Evolutionary conservation across 2,329 filamentous ascomycete genomes (phyloP), one percentile per base, ranked within the genome.

Genomic region (Chrysoporthe austroafricana): DNA sequence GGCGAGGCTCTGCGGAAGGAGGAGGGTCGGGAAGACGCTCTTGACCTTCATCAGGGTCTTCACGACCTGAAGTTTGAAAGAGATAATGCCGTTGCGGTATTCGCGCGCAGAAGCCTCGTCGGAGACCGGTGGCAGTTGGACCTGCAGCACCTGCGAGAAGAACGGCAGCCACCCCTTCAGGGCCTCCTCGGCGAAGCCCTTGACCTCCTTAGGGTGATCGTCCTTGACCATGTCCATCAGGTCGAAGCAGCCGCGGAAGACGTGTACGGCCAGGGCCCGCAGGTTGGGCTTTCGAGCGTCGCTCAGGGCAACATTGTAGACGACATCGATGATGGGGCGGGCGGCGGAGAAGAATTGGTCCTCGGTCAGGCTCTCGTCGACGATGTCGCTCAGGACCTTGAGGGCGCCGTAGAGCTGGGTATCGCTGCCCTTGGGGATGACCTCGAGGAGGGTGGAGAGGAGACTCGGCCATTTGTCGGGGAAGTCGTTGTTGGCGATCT

Each of bases 191-290:
- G 95, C 94, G 77, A 99, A 99, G 1, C 85, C 86, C 79, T 93
- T 96, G 70, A 98, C 93, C 66, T 92, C 92, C 67, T 86, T 86
- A 74, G 92, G 92, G 79, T 98, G 92, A 73, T 97, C 93, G 72
- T 97, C 94, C 84, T 97, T 91, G 72, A 98, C 92, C 88, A 97
- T 97, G 80, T 98, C 94, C 81, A 99, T 88, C 66, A 96, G 92
- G 77, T 98, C 94, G 77, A 99, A 97, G 79, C 93, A 97, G 61
- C 89, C 89, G 67, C 93, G 88, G 83, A 98, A 97, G 67, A 97
- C 92, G 52, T 91, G 93, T 54, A 98, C 91, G 50, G 96, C 92
- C 72, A 98, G 84, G 42, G 94, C 93, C 70, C 96, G 88, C 68
- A 97, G 83, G 69, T 88, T 88, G 11, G 91, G 85, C 76, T 92